Evolutionary conservation across 768 basidiomycete genomes (phyloP).

Genomic region (Mycena floridula): DNA sequence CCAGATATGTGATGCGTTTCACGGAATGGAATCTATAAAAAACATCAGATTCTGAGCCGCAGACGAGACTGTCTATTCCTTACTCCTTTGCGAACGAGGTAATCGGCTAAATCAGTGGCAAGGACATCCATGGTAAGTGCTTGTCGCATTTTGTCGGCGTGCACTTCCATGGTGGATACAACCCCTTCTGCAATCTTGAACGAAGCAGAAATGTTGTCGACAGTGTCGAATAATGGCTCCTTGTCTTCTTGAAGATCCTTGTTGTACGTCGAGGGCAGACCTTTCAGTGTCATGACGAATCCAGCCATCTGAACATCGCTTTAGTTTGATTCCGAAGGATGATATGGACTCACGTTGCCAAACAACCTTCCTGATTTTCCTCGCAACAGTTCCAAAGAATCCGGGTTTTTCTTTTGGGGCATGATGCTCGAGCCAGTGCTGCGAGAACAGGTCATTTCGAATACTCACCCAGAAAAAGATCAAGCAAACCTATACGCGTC

Average conservation of each 20-base stretch:
- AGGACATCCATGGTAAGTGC: constrained; percentile 97
- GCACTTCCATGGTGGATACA: constrained; percentile 82
- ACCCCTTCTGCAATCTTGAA: constrained; percentile 94
- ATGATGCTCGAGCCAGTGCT: constrained; percentile 99
- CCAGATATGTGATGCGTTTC: constrained; percentile 99
- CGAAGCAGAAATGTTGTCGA: constrained; percentile 84
- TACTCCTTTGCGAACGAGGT: constrained; percentile 97
- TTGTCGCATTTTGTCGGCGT: constrained; percentile 82
- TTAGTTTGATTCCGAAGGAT: constrained; percentile 3
- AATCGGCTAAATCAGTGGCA: constrained; percentile 98
- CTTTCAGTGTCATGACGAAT: constrained; percentile 96
- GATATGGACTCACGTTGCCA: constrained; percentile 58
- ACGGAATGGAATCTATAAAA: constrained; percentile 84
- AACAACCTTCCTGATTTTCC: constrained; percentile 95
- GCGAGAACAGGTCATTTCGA: constrained; percentile 3
- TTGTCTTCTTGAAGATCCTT: constrained; percentile 99
- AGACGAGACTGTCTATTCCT: constrained; percentile 23
- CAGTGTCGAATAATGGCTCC: constrained; percentile 92
- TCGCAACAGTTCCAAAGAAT: constrained; percentile 90
- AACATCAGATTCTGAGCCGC: neutral
- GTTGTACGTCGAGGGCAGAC: constrained; percentile 97
- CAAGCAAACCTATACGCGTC: constrained; percentile 89
- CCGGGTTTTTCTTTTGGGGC: constrained; percentile 99
- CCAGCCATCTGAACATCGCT: constrained; percentile 75
- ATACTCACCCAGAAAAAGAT: neutral